A percentile compares a stretch with the other conserved stretches of the same genome.
These are phyloP conservation scores for Pittosporum tobira DNA, from an alignment of 129 eudicot species.

Conservation along the genomic window DNA sequence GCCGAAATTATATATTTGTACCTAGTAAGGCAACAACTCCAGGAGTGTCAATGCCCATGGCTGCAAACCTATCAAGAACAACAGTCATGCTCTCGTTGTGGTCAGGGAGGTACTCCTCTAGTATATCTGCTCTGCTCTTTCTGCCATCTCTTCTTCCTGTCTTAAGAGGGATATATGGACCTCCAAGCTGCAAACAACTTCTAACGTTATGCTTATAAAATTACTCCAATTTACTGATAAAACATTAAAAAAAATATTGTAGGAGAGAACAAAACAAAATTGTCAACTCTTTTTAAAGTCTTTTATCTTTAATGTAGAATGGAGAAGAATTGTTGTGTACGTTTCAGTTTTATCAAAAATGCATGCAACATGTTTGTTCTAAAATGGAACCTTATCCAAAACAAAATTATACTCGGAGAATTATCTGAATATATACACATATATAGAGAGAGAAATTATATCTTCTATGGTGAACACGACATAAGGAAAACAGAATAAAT, in stretches of 20 bases:
- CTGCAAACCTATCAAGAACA: constrained; percentile 78
- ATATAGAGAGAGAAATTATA: too few relatives aligned
- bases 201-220: too few relatives aligned
- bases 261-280: not conserved
- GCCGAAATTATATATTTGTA: constrained; percentile 19
- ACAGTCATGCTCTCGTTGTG: constrained; percentile 91
- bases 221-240: not conserved
- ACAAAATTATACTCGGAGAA: too few relatives aligned
- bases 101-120: constrained; percentile 89
- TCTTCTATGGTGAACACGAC: too few relatives aligned
- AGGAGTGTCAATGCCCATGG: constrained; percentile 82
- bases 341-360: not conserved
- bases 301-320: not conserved
- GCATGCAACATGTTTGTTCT: not conserved
- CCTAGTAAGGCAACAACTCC: constrained; percentile 98
- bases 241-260: too few relatives aligned
- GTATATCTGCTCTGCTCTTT: constrained; percentile 80
- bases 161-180: constrained; percentile 83
- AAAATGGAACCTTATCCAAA: not conserved
- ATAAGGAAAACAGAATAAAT: too few relatives aligned
- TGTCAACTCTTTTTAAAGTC: not conserved
- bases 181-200: constrained; percentile 57
- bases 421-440: too few relatives aligned
- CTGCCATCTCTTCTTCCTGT: constrained; percentile 98
- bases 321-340: not conserved